Base-by-base conservation (phyloP, 306 rosid genomes). In the Styphnolobium japonicum region DNA sequence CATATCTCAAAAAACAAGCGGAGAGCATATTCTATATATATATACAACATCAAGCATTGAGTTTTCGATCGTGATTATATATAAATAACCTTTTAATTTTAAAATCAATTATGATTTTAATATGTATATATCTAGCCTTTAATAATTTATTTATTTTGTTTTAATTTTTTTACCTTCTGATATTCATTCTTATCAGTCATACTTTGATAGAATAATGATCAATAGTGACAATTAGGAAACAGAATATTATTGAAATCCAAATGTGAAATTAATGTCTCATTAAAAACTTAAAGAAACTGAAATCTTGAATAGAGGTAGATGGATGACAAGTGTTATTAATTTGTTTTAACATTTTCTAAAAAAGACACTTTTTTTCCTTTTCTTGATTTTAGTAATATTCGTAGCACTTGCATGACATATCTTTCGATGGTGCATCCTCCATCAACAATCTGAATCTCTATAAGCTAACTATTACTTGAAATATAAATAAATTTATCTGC, bases 321-420 rank as follows among this genome's bases (percentile, higher is more conserved):
- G 70, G 84, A 33, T 65, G 64, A 18, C 55, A 45, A 56, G 65
- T 67, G 72, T 68, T 75, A 58, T n/a, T n/a, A n/a, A n/a, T 16
- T 75, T 68, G 77, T 67, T 74, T 33, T 57, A 42, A 19, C 34
- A 14, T 34, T 67, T 73, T 43, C 2, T 4, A 49, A 71, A 40
- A 40, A 64, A 27, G 31, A 5, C 71, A 43, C 56, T 4, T 48
- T 6, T 45, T 12, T 15, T 25, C 33, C 5, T 10, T 62, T 53
- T 31, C 6, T 42, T 67, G 43, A 45, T 31, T 74, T 66, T 51
- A 10, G 71, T 22, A 55, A 22, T 33, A 57, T 67, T 57, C 7
- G 2, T 1, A 19, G 77, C 81, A 75, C 78, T 58, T 67, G 72
- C 4, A 22, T 18, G 60, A 19, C 5, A 46, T 36, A 67, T 46